phyloP scores from a whole-genome alignment of 2,329 filamentous ascomycete genomes.

The Penicillium fuscoglaucum region DNA sequence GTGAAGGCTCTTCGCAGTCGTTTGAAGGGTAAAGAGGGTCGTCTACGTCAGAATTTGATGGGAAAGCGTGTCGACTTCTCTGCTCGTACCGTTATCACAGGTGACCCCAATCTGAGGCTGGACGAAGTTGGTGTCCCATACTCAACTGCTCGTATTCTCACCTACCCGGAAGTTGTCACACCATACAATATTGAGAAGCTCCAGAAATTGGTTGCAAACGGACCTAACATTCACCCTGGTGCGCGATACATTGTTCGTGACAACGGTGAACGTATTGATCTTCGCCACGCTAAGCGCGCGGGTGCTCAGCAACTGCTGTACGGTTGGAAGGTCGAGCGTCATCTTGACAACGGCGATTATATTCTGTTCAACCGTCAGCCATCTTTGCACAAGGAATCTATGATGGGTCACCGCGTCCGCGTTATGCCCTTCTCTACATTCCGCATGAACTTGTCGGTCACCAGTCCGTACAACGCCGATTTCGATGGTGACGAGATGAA shows the following conservation, averaged over 20 bases:
- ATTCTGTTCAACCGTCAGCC: conserved; percentile 99
- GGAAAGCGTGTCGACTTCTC: conserved; percentile 99
- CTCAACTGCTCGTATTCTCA: conserved; percentile 88
- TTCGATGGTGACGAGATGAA: conserved; percentile 99
- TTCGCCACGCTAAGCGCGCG: conserved; percentile 87
- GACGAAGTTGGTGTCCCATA: conserved; percentile 96
- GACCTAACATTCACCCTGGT: conserved; percentile 91
- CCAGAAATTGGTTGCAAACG: conserved; percentile 84
- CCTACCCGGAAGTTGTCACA: conserved; percentile 95
- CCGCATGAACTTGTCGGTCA: conserved; percentile 94
- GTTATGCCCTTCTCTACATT: conserved; percentile 99
- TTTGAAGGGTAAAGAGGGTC: conserved; percentile 98
- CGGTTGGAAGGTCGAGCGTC: conserved; percentile 98
- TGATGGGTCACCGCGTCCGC: conserved; percentile 98
- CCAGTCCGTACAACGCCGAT: conserved; percentile 98
- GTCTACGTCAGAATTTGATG: conserved; percentile 98
- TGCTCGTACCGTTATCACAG: conserved; percentile 98
- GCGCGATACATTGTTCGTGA: conserved; percentile 95
- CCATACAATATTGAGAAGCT: conserved; percentile 96
- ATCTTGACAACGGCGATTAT: conserved; percentile 92
- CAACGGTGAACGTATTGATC: conserved; percentile 89
- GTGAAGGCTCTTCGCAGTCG: conserved; percentile 96
- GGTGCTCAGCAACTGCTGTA: conserved; percentile 81
- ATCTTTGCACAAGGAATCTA: conserved; percentile 98
- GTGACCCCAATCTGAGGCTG: conserved; percentile 92